These are phyloP conservation scores for Dendrocalamus sinicus DNA, from an alignment of 176 grass and related monocot genomes.

Conservation along the genomic window DNA sequence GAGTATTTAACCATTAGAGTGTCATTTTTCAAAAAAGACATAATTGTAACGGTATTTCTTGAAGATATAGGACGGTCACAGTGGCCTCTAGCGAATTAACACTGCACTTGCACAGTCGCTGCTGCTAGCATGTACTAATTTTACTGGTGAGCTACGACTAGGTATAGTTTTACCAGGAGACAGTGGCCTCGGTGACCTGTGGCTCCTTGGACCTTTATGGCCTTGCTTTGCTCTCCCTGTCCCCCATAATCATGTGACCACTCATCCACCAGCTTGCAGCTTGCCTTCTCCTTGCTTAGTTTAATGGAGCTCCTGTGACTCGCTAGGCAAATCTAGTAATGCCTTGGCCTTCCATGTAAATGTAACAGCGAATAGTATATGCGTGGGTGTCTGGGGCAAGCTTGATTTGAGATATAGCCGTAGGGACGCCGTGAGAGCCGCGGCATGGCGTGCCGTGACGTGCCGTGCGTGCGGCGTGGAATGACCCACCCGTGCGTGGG, in stretches of 20 bases:
- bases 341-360: background rate
- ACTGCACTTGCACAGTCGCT: constrained; percentile 10
- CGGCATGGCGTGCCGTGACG: constrained; percentile 13
- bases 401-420: no score
- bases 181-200: constrained; percentile 28
- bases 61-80: no score
- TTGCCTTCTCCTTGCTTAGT: background rate
- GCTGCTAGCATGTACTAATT: background rate
- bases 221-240: constrained; percentile 43
- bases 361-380: background rate
- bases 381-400: background rate
- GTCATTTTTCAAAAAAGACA: no score
- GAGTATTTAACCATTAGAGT: no score
- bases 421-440: background rate
- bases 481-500: background rate
- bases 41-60: no score
- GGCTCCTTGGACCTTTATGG: constrained; percentile 27
- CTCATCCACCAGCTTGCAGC: background rate
- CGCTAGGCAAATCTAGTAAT: background rate
- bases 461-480: background rate
- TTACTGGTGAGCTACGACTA: background rate
- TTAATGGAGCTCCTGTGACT: background rate
- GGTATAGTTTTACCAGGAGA: constrained; percentile 23
- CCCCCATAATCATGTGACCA: background rate
- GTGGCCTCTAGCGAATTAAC: no score